These are phyloP conservation scores for Backusella circina DNA, from an alignment of 192 early-diverging fungal species.

Conservation along the genomic window DNA sequence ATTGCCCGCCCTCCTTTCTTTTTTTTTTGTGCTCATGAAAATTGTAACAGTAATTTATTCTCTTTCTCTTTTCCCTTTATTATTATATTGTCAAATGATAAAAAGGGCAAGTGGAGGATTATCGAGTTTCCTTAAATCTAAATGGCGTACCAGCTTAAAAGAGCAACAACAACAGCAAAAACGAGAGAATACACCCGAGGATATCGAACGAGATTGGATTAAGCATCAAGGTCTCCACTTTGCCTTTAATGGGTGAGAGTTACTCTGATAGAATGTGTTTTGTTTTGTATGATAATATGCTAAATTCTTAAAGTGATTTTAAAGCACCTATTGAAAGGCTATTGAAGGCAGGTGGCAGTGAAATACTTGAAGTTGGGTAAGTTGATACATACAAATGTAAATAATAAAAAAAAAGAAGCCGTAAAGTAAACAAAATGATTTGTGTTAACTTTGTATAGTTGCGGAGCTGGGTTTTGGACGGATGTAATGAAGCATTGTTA, in stretches of 20 bases:
- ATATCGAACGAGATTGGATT: conserved; percentile 19
- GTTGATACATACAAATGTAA: not conserved
- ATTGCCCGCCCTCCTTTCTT: not conserved
- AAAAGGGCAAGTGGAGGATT: not conserved
- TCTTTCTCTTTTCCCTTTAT: not conserved
- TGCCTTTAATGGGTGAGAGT: conserved; percentile 16
- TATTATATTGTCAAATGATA: not conserved
- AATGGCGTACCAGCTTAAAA: not conserved
- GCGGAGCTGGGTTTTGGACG: conserved; percentile 23
- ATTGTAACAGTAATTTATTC: not conserved
- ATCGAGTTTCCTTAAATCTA: not conserved
- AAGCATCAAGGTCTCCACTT: conserved; percentile 13
- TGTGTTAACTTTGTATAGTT: not conserved
- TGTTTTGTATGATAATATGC: not conserved
- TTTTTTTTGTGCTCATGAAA: not conserved
- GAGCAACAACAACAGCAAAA: not conserved
- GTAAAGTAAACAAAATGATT: too few species aligned
- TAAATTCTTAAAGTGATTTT: conserved; percentile 9
- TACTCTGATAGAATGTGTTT: not conserved
- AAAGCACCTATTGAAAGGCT: conserved; percentile 15
- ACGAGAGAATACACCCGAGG: conserved; percentile 10
- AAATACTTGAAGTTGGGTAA: conserved; percentile 23
- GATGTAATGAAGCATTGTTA: conserved; percentile 11
- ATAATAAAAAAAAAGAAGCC: not conserved
- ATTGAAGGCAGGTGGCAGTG: conserved; percentile 16